These are phyloP conservation scores for Chaetomium sp. DNA, from an alignment of 2,329 filamentous ascomycete genomes.

Conservation along the genomic window DNA sequence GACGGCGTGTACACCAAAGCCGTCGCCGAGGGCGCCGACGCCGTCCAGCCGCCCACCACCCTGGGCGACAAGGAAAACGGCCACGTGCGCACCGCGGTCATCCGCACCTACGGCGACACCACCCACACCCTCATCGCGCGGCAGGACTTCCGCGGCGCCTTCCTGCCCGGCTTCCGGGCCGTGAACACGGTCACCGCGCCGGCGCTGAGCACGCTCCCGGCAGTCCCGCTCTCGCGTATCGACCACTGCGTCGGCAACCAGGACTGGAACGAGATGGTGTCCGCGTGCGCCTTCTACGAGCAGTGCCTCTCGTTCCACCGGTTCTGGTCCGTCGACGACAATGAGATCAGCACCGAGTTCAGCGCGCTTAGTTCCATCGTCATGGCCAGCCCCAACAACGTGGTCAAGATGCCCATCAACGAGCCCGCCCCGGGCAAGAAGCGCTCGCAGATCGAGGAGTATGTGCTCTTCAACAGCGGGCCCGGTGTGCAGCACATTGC, in stretches of 20 bases:
- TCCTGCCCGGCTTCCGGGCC: conserved; percentile 74
- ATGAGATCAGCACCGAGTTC: conserved; percentile 87
- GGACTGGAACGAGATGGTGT: conserved; percentile 82
- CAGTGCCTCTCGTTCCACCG: conserved; percentile 85
- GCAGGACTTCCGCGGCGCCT: conserved; percentile 61
- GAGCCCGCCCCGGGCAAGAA: conserved; percentile 87
- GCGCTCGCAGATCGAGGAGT: conserved; percentile 91
- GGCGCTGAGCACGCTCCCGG: conserved; percentile 46
- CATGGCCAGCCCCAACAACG: conserved; percentile 77
- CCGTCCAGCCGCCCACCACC: conserved; percentile 55
- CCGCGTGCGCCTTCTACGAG: conserved; percentile 70
- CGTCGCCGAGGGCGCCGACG: conserved; percentile 54
- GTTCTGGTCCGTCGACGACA: conserved; percentile 96
- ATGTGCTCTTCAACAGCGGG: conserved; percentile 82
- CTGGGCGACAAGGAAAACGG: conserved; percentile 55
- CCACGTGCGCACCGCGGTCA: conserved; percentile 66
- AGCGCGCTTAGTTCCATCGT: conserved; percentile 83
- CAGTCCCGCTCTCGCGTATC: conserved; percentile 64
- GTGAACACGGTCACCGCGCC: conserved; percentile 33
- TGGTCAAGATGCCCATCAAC: conserved; percentile 98
- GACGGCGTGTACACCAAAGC: conserved; percentile 72
- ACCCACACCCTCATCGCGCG: conserved; percentile 86
- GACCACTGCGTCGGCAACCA: conserved; percentile 98
- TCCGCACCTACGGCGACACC: conserved; percentile 90
- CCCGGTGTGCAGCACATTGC: conserved; percentile 92